Evolutionary conservation across 2,329 filamentous ascomycete species (phyloP).

Genomic region (Beauveria sp.): DNA sequence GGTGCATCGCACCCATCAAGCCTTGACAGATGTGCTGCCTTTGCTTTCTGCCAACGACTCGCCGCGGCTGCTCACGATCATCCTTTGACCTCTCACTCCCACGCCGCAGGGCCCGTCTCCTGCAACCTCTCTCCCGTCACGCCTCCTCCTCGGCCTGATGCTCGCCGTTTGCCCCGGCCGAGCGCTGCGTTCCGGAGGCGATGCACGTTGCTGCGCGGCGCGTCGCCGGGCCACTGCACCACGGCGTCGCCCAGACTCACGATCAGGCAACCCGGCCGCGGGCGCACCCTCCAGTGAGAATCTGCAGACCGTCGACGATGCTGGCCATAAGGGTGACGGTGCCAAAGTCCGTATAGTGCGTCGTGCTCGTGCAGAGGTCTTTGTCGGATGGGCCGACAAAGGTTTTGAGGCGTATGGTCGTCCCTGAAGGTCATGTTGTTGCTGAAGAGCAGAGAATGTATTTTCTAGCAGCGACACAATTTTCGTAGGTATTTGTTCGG

Average conservation of each 20-base stretch:
- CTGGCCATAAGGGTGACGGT: conserved; percentile 29
- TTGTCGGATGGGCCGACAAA: conserved; percentile 13
- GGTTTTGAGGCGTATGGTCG: conserved; percentile 11
- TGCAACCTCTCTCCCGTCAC: not conserved
- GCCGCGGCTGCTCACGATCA: not conserved
- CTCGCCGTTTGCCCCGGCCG: not conserved
- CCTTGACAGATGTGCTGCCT: not conserved
- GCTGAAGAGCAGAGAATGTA: not conserved
- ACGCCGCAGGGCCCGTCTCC: not conserved
- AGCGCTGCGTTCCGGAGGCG: conserved; percentile 13
- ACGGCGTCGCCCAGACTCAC: conserved; percentile 17
- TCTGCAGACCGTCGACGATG: conserved; percentile 27
- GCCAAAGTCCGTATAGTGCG: conserved; percentile 29
- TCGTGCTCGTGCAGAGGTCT: conserved; percentile 19
- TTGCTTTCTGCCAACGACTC: not conserved
- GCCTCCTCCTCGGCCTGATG: not conserved
- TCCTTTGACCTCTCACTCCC: not conserved
- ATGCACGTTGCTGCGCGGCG: conserved; percentile 20
- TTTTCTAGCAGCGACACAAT: not conserved
- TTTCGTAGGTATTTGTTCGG: not conserved
- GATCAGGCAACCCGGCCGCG: conserved; percentile 17
- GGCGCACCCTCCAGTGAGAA: conserved; percentile 20
- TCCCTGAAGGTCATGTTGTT: not conserved
- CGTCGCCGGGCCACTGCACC: conserved; percentile 18
- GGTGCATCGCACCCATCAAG: not conserved